These are phyloP conservation scores for Sporothrix humicola DNA, from an alignment of 2,329 filamentous ascomycete genomes.

Conservation along the genomic window DNA sequence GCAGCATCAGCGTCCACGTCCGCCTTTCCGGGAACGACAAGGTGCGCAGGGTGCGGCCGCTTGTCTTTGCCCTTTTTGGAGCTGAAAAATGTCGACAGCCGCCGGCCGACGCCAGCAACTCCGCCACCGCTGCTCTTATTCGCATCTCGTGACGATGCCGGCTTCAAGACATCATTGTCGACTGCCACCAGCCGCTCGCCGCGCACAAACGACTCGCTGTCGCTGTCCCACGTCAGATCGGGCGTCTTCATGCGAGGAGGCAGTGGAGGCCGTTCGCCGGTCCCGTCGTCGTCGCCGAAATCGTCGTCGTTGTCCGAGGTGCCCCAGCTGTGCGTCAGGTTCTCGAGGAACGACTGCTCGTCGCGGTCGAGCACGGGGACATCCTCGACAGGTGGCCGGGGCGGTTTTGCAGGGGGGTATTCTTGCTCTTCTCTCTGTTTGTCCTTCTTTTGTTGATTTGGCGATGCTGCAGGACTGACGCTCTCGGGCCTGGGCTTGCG, in stretches of 20 bases:
- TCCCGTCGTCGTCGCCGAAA: slow-evolving; percentile 43
- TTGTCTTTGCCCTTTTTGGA: slow-evolving; percentile 33
- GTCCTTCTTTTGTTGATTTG: background rate
- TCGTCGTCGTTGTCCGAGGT: slow-evolving; percentile 34
- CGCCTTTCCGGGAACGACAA: slow-evolving; percentile 44
- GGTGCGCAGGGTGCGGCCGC: slow-evolving; percentile 47
- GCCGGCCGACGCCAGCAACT: slow-evolving; percentile 26
- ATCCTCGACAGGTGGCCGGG: slow-evolving; percentile 19
- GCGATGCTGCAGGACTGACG: slow-evolving; percentile 36
- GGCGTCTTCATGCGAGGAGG: slow-evolving; percentile 60
- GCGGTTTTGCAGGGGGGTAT: background rate
- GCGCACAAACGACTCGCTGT: slow-evolving; percentile 47
- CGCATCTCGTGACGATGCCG: slow-evolving; percentile 42
- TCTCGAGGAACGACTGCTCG: slow-evolving; percentile 64
- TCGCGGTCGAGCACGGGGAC: slow-evolving; percentile 59
- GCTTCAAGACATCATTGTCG: slow-evolving; percentile 12
- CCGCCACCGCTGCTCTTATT: slow-evolving; percentile 41
- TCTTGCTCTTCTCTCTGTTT: background rate
- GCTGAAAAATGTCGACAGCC: slow-evolving; percentile 35
- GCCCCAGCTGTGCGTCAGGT: slow-evolving; percentile 49
- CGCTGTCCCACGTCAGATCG: slow-evolving; percentile 56
- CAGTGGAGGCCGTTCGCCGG: slow-evolving; percentile 57
- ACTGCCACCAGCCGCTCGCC: slow-evolving; percentile 30
- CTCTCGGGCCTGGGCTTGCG: slow-evolving; percentile 50
- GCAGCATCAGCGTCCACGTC: slow-evolving; percentile 46